Base-by-base conservation (phyloP, 2,329 filamentous ascomycete genomes). In the Geoglossum cookeanum region DNA sequence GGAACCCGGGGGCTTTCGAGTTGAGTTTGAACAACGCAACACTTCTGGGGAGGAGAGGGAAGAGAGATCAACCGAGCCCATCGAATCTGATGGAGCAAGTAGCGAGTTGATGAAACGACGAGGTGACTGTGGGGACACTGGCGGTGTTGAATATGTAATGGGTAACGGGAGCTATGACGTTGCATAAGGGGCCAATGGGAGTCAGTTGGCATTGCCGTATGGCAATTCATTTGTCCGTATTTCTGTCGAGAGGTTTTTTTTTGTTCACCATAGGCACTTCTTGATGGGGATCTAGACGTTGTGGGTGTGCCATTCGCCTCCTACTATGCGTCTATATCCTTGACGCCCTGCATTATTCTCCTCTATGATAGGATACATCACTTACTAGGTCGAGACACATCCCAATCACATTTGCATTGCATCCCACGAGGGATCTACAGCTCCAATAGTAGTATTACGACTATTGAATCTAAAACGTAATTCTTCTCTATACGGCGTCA, bases 11-110 rank as follows among this genome's bases (percentile, higher is more conserved):
- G 35, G 82, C 85, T 0, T 98, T 98, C 63, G 92, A 98, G 70
- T 78, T 98, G 52, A 96, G 82, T 66, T 73, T 98, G 42, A 88
- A 94, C 62, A 92, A 92, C 58, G 87, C 92, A 0, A 97, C 90
- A 1, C 71, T 98, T 55, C 74, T 98, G 3, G 90, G 90, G 35
- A 80, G 90, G 63, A 73, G 81, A 61, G 74, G 74, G 32, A 79
- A 77, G 68, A 75, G 52, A 35, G 27, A 57, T 8, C 55, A 74
- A 67, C 62, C 61, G 8, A 69, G 68, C 57, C 69, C 69, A 0
- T 77, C 74, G 62, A 68, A 69, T 3, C 61, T 78, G 64, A 66
- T 75, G 61, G 68, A 74, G 60, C 65, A 73, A 59, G 64, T 73
- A 42, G 65, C 66, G 51, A 33, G 15, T 7, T 57, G 33, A 29